Base-by-base conservation (phyloP, 2,329 filamentous ascomycete species). In the Cytospora piceae region DNA sequence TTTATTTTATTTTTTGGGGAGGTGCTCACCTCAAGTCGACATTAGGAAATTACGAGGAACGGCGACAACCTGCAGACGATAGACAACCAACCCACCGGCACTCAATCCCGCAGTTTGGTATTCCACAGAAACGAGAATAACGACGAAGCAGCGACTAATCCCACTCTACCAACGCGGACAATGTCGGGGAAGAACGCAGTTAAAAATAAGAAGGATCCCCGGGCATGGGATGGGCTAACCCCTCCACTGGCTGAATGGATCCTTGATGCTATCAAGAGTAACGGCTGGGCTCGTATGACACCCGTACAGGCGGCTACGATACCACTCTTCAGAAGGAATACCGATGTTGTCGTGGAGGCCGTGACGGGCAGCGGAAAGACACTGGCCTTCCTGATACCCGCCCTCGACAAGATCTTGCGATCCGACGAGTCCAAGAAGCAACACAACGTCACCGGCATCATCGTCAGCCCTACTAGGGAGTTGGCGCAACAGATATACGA, bases 251-350 rank as follows among this genome's bases (percentile, higher is more conserved):
- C 90, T 67, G 84, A 90, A 86, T 98, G 94, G 93, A 87, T 95
- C 64, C 81, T 95, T 62, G 92, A 96, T 70, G 93, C 93, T 66
- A 88, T 96, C 58, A 68, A 67, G 56, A 64, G 63, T 69, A 94
- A 95, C 89, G 92, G 93, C 67, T 97, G 97, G 66, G 66, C 84
- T 69, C 89, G 90, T 75, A 94, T 95, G 84, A 97, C 94, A 4
- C 94, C 94, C 0, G 94, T 97, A n/a, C 94, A 98, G 79, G 92
- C 94, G 54, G 94, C 93, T 66, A 90, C 92, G 5, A 90, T 97
- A 70, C 93, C 93, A 15, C 85, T 97, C 60, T 95, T 97, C 75
- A 89, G 94, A 79, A 89, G 88, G 60, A 91, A 96, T 76, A 96
- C 96, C 74, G 93, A 97, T 77, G 92, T 96, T 5, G 93, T 97